Conservation (phyloP, 2,329 filamentous ascomycete genomes). For the Diaporthe vexans region DNA sequence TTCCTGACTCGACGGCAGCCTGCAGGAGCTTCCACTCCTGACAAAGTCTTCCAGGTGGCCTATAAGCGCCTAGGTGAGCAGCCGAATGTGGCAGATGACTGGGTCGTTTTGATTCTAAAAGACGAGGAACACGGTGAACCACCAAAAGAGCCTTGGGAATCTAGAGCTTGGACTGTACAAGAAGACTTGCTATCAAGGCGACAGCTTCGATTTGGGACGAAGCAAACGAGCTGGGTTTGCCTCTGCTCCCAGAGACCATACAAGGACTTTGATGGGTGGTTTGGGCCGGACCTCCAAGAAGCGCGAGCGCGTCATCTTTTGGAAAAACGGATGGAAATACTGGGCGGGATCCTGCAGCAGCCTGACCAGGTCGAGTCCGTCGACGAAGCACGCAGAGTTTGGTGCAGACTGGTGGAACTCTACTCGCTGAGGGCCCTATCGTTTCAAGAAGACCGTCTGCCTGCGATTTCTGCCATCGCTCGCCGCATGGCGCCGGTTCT, state of each 20-base stretch:
- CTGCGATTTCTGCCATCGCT: background rate
- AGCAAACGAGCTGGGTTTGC: background rate
- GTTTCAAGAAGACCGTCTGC: background rate
- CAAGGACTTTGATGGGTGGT: background rate
- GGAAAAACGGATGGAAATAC: too few species aligned
- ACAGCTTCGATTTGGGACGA: background rate
- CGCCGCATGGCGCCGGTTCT: background rate
- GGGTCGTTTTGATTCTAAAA: background rate
- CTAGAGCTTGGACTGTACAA: background rate
- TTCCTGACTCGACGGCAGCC: background rate
- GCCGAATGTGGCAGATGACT: fast-evolving
- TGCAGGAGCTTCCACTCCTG: background rate
- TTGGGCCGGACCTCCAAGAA: too few species aligned
- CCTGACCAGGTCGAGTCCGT: background rate
- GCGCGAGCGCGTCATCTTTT: too few species aligned
- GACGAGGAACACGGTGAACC: background rate
- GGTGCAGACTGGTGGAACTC: background rate
- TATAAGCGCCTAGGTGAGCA: background rate
- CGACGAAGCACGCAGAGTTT: background rate
- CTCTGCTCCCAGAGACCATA: background rate
- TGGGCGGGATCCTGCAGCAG: background rate
- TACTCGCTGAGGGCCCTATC: background rate
- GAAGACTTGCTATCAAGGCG: background rate
- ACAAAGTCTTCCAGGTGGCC: background rate
- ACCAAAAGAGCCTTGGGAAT: background rate